A percentile compares a stretch with the other conserved stretches of the same genome.
phyloP scores from a whole-genome alignment of 257 asterid genomes.

The Solanum arcanum region DNA sequence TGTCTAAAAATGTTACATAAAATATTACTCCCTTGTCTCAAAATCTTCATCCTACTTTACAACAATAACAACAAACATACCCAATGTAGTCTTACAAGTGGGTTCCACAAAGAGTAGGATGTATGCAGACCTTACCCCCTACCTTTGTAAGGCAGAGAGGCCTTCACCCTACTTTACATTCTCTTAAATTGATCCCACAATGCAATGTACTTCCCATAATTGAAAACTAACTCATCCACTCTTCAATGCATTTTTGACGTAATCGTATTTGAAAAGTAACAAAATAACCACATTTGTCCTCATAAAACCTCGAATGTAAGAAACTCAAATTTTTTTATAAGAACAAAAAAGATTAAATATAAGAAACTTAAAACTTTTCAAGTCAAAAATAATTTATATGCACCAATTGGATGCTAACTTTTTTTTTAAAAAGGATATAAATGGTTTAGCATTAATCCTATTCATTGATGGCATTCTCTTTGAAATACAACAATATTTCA shows the following conservation, averaged over 20 bases:
- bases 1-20: neutral
- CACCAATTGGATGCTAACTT: neutral
- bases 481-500: neutral
- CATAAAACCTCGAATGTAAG: neutral
- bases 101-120: neutral
- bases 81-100: neutral
- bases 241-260: neutral
- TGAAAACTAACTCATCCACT: neutral
- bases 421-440: neutral
- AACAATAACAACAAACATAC: neutral
- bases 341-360: neutral
- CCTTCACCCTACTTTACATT: neutral
- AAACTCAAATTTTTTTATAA: neutral
- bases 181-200: neutral
- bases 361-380: neutral
- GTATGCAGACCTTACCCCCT: neutral
- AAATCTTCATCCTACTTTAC: neutral
- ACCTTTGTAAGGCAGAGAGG: neutral
- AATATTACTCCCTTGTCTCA: neutral
- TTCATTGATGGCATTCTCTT: neutral
- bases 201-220: neutral
- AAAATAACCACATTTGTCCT: neutral
- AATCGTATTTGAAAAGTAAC: neutral
- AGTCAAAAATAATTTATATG: neutral
- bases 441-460: neutral